Base-by-base conservation (phyloP, 2,329 filamentous ascomycete genomes). In the Penicillium sp. region DNA sequence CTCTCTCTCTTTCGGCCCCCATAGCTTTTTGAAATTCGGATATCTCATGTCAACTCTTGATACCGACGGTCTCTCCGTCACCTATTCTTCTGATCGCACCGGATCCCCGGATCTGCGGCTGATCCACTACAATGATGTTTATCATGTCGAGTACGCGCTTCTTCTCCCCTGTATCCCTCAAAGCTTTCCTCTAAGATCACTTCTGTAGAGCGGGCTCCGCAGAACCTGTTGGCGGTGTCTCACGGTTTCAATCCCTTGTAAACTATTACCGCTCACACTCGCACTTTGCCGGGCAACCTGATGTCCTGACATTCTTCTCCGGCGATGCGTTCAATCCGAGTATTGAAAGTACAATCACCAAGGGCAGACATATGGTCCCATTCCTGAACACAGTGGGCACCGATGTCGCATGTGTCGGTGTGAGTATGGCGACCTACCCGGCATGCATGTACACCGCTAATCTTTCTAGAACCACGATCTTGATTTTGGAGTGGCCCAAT, bases 251-350 rank as follows among this genome's bases (percentile, higher is more conserved):
- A 70, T 88, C 86, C 3, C 77, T 94, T 24, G 81, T 88, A 61
- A 86, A 91, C 55, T 82, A 92, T 71, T 96, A 96, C 69, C 85
- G 86, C 47, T 73, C 83, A 2, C 80, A 83, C 47, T 72, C 81
- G 40, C 78, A 78, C 47, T 94, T 84, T 69, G 71, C 79, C 46
- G 84, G 77, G 16, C 87, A 90, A 68, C 78, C 90, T 1, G 78
- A 83, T 38, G 75, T 91, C 4, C 69, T 95, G 47, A 92, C 90
- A 1, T 82, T 96, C 63, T 97, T 96, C 74, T 96, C 91, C 2
- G 92, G 92, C 36, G 92, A 96, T 80, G 91, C 88, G 9, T 97
- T 94, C 75, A 96, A 96, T 70, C 92, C 92, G 0, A 93, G 90
- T 65, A 77, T 96, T 55, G 92, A 96, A 74, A 93, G 89, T 66